These are phyloP conservation scores for Tylopilus balloui DNA, from an alignment of 768 basidiomycete genomes.

Conservation along the genomic window DNA sequence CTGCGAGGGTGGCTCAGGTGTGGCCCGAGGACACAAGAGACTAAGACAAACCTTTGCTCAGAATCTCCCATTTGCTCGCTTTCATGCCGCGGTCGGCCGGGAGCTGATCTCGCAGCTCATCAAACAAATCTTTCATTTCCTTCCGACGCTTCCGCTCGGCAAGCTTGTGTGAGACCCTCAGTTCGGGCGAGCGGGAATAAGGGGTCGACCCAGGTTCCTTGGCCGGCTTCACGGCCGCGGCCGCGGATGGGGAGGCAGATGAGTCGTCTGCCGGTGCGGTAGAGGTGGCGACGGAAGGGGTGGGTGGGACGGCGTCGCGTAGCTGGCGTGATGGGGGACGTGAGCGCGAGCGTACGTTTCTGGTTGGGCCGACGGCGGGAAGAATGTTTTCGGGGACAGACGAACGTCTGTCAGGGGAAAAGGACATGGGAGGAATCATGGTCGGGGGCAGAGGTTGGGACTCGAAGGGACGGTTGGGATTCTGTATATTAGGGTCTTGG, in stretches of 20 bases:
- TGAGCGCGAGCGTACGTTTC: slow-evolving; percentile 61
- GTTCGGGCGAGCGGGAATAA: slow-evolving; percentile 92
- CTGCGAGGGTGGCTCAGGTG: slow-evolving; percentile 34
- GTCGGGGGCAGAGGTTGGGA: slow-evolving; percentile 41
- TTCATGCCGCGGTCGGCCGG: slow-evolving; percentile 94
- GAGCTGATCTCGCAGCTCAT: slow-evolving; percentile 89
- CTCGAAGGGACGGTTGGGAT: slow-evolving; percentile 45
- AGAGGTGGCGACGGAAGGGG: slow-evolving; percentile 36
- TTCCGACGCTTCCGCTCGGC: slow-evolving; percentile 96
- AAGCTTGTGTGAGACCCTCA: slow-evolving; percentile 93
- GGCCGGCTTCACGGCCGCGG: slow-evolving; percentile 33
- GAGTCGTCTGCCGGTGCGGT: slow-evolving; percentile 40
- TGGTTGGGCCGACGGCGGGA: slow-evolving; percentile 41
- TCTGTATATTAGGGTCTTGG: slow-evolving; percentile 40
- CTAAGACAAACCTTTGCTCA: slow-evolving; percentile 78
- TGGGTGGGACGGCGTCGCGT: slow-evolving; percentile 38
- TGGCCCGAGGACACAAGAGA: neutral
- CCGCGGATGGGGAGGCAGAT: slow-evolving; percentile 32
- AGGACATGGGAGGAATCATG: slow-evolving; percentile 57
- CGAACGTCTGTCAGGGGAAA: slow-evolving; percentile 67
- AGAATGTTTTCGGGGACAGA: slow-evolving; percentile 62
- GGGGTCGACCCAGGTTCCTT: slow-evolving; percentile 64
- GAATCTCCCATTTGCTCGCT: slow-evolving; percentile 98
- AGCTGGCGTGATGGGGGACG: slow-evolving; percentile 66
- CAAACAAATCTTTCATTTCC: slow-evolving; percentile 99